phyloP scores from a whole-genome alignment of 495 filamentous ascomycete species.

The Durotheca rogersii region DNA sequence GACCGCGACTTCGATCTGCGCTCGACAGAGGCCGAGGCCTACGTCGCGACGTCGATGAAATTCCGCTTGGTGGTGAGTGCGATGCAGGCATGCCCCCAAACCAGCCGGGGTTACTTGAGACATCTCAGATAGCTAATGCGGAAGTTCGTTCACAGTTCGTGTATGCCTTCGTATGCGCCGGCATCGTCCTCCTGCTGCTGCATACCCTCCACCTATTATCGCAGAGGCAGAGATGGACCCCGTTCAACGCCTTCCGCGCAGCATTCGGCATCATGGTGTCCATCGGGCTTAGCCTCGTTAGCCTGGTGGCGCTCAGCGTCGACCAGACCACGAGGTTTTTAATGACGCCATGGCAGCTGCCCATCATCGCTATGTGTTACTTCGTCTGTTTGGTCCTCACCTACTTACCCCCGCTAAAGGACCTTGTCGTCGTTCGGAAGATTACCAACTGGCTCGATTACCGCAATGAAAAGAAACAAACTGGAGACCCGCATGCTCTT shows the following conservation, averaged over 20 bases:
- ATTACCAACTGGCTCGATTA: background rate
- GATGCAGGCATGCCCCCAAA: background rate
- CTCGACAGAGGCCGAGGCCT: background rate
- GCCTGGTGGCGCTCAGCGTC: background rate
- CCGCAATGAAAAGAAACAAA: background rate
- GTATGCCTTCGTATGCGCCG: background rate
- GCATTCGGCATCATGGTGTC: background rate
- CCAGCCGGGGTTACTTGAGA: background rate
- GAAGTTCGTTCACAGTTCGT: background rate
- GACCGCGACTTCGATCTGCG: background rate
- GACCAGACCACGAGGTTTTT: background rate
- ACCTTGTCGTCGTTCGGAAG: background rate
- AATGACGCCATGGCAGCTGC: background rate
- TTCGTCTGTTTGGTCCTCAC: background rate
- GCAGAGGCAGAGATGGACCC: background rate
- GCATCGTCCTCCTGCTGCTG: background rate
- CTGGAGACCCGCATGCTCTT: background rate
- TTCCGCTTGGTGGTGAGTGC: background rate
- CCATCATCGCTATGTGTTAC: background rate
- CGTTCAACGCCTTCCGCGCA: background rate
- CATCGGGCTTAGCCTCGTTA: background rate
- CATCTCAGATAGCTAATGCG: too few relatives aligned
- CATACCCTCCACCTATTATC: background rate
- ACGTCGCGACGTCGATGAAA: background rate
- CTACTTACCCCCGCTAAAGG: background rate